phyloP scores from a whole-genome alignment of 2,329 filamentous ascomycete species.

The Ophiognomonia clavigignenti-juglandacearum region DNA sequence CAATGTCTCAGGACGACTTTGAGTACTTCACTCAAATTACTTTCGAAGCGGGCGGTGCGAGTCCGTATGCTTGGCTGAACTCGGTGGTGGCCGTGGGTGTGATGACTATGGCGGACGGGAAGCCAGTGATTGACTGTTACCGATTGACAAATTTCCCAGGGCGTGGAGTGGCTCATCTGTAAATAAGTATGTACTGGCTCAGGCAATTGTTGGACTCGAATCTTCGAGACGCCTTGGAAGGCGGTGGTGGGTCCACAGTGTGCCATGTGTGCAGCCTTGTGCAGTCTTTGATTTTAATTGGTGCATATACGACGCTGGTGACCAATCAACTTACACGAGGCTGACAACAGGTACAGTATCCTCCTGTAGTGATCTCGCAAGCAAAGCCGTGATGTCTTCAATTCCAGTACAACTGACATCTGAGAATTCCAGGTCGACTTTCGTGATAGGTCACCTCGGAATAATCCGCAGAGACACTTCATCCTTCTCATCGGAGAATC shows the following conservation, averaged over 20 bases:
- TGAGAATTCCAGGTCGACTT: no score
- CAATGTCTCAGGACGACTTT: constrained; percentile 17
- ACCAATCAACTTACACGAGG: neutral
- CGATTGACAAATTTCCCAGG: constrained; percentile 20
- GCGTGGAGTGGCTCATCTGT: neutral
- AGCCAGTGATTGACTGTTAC: constrained; percentile 20
- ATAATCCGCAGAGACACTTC: no score
- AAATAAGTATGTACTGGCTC: no score
- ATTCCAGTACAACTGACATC: no score
- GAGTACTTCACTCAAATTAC: constrained; percentile 22
- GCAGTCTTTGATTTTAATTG: neutral
- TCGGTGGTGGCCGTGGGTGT: constrained; percentile 17
- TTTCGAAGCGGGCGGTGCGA: constrained; percentile 18
- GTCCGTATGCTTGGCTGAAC: constrained; percentile 20
- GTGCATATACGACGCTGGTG: neutral
- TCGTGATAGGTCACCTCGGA: no score
- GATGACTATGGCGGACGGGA: constrained; percentile 19
- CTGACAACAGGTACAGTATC: no score
- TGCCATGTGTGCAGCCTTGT: neutral
- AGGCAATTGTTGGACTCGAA: no score
- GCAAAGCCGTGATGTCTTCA: no score
- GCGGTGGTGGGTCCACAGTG: neutral
- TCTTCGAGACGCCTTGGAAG: neutral
- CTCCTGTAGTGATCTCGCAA: no score
- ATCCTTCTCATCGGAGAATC: no score